Evolutionary conservation across 2,329 filamentous ascomycete species (phyloP).

Genomic region (Sporothrix sp.): DNA sequence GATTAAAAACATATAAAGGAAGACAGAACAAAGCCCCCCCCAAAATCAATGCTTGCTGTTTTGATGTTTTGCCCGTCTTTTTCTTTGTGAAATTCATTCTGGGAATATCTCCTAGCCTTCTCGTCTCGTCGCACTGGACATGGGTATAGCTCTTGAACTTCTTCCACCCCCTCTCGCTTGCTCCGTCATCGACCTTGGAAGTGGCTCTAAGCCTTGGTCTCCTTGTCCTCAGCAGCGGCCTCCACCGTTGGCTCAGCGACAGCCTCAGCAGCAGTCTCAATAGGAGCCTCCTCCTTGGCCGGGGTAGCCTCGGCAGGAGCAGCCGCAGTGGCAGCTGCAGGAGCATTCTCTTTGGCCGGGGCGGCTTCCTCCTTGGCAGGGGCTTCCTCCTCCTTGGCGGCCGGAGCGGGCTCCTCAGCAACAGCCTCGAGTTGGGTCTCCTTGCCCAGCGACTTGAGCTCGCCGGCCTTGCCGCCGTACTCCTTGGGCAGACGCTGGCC

Average conservation of each 20-base stretch:
- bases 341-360: neutral
- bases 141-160: too few species aligned
- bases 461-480: conserved; percentile 64
- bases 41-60: conserved; percentile 8
- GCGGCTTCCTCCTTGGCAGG: neutral
- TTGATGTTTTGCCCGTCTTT: neutral
- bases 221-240: neutral
- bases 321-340: neutral
- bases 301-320: too few species aligned
- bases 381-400: neutral
- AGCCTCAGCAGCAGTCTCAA: neutral
- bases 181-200: too few species aligned
- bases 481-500: conserved; percentile 57
- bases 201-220: conserved; percentile 4
- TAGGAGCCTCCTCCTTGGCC: too few species aligned
- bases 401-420: neutral
- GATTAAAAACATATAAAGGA: neutral
- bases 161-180: too few species aligned
- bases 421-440: conserved; percentile 18
- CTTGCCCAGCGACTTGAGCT: conserved; percentile 20
- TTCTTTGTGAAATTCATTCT: neutral
- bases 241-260: neutral
- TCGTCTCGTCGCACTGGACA: neutral
- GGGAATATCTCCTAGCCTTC: neutral
- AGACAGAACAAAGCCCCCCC: neutral